These are phyloP conservation scores for Apiospora sp. DNA, from an alignment of 2,329 filamentous ascomycete genomes.

Conservation along the genomic window DNA sequence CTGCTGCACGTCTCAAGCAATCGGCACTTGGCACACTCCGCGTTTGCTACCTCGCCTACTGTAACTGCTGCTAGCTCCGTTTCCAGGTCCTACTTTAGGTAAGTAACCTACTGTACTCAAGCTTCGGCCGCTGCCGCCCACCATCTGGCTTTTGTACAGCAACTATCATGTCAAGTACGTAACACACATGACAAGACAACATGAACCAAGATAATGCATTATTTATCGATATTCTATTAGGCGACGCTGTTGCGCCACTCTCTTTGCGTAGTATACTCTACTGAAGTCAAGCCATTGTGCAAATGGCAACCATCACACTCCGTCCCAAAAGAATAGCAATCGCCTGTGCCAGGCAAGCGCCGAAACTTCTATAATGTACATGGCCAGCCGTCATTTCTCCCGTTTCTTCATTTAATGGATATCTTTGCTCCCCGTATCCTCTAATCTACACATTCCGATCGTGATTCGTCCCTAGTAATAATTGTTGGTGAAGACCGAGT, in stretches of 20 bases:
- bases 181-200: not conserved
- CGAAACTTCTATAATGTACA: conserved; percentile 6
- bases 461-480: conserved; percentile 35
- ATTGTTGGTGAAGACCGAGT: conserved; percentile 34
- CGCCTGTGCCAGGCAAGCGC: not conserved
- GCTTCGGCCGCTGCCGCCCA: conserved; percentile 19
- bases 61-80: not conserved
- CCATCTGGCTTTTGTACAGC: not conserved
- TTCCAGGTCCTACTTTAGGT: not conserved
- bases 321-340: not conserved
- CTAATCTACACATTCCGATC: not conserved
- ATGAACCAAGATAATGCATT: not conserved
- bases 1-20: not conserved
- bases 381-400: not conserved
- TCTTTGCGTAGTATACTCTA: not conserved
- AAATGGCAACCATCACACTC: not conserved
- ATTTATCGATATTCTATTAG: not conserved
- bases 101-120: not conserved
- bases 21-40: not conserved
- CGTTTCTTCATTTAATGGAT: not conserved
- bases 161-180: not conserved
- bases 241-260: not conserved
- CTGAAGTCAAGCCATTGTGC: not conserved
- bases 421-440: not conserved
- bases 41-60: not conserved